Evolutionary conservation across 306 rosid species (phyloP).

Genomic region (Quercus engelmannii): DNA sequence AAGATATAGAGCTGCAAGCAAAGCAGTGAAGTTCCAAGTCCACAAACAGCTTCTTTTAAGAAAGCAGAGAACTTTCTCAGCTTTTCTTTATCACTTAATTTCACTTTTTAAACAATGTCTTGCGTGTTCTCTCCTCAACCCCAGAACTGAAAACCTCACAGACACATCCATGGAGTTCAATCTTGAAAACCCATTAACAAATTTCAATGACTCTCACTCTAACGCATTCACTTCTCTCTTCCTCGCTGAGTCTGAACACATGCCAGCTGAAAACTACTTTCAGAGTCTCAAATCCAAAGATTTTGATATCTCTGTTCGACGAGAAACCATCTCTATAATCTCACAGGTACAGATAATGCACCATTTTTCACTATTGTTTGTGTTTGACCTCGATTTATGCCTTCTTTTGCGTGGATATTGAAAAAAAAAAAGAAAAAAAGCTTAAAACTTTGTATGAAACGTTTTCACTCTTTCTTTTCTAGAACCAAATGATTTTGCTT

Average conservation of each 20-base stretch:
- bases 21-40: constrained; percentile 31
- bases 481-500: neutral
- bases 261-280: constrained; percentile 57
- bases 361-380: neutral
- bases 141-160: constrained; percentile 2
- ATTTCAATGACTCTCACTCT: constrained; percentile 38
- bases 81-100: constrained; percentile 17
- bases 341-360: constrained; percentile 49
- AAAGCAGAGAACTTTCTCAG: constrained; percentile 27
- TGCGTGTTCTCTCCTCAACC: constrained; percentile 9
- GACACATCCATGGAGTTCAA: constrained; percentile 69
- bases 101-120: constrained; percentile 30
- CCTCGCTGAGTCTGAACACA: constrained; percentile 73
- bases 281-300: constrained; percentile 42
- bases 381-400: neutral
- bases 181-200: constrained; percentile 79
- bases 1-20: constrained; percentile 26
- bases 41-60: constrained; percentile 28
- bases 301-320: constrained; percentile 52
- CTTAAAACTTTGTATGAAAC: neutral
- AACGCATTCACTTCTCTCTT: constrained; percentile 58
- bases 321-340: constrained; percentile 55
- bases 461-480: neutral
- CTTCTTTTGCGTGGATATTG: neutral
- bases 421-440: neutral